Evolutionary conservation across 352 stramenopile species (phyloP), one percentile per base, ranked within the genome.

Genomic region (Globisporangium nodosum): DNA sequence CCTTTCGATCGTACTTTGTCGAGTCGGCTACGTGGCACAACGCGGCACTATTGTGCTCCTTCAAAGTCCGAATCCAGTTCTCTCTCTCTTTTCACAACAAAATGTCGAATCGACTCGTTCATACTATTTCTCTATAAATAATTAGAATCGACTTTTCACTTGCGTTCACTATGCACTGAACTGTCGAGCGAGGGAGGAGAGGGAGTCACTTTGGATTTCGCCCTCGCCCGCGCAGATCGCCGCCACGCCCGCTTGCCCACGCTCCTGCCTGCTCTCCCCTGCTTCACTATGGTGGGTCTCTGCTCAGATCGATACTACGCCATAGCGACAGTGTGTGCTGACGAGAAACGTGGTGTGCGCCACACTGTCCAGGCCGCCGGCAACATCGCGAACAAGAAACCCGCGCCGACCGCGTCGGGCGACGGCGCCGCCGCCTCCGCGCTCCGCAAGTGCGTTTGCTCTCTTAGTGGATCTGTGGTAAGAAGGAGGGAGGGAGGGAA

Each of bases 391-490:
- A 70, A 68, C 58, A 88, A 88, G 68, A 92, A 92, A 55, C 77
- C 81, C 16, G 81, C 81, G 16, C 81, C 81, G 20, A 89, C 68
- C 27, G 77, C 79, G 6, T 65, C 81, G 12, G 59, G 56, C 15
- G 81, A 87, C 49, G 81, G 81, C 42, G 78, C 81, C 7, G 81
- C 81, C n/a, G 81, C 81, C 50, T 87, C 74, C 60, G 77, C 70
- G 33, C 66, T 92, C 49, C 81, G 81, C 62, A 92, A 92, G 74
- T 81, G 64, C 40, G 73, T 73, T 15, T 33, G 15, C 40, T 31
- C 27, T 43, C 15, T 15, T 64, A 3, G 42, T 52, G 39, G 11
- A 8, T 8, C 39, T 18, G 15, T 15, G 30, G 48, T 58, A 20
- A 6, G n/a, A 5, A 37, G 33, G 9, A 48, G 15, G 3, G 42